Evolutionary conservation across 768 basidiomycete species (phyloP).

Genomic region (Naganishia antarctica): DNA sequence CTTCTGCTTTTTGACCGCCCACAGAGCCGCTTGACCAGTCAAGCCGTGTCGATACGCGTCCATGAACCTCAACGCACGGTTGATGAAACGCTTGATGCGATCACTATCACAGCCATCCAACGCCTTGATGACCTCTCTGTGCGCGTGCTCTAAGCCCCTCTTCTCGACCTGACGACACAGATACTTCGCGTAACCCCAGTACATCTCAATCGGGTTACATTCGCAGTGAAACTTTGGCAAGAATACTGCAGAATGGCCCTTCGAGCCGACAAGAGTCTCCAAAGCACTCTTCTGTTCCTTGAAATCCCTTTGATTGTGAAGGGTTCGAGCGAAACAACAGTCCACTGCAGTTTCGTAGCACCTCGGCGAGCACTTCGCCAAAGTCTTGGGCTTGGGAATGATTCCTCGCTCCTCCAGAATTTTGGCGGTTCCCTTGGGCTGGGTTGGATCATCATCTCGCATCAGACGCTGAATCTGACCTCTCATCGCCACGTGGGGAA

Average conservation of each 20-base stretch:
- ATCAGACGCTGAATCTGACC: neutral
- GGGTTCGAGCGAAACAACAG: neutral
- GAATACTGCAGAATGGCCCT: conserved; percentile 48
- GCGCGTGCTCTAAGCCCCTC: too few relatives aligned
- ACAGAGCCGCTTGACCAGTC: too few relatives aligned
- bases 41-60: conserved; percentile 34
- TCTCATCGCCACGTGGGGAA: neutral
- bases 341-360: neutral
- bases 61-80: conserved; percentile 36
- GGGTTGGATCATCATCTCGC: neutral
- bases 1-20: too few relatives aligned
- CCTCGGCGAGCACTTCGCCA: too few relatives aligned
- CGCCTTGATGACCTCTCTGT: too few relatives aligned
- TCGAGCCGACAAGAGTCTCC: neutral
- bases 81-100: conserved; percentile 31
- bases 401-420: too few relatives aligned
- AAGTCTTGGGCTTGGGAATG: too few relatives aligned
- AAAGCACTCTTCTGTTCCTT: neutral
- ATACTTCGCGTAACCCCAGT: conserved; percentile 50
- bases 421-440: too few relatives aligned
- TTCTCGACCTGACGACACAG: conserved; percentile 40
- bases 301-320: conserved; percentile 6
- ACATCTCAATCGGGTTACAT: conserved; percentile 54
- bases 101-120: conserved; percentile 44
- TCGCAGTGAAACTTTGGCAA: conserved; percentile 54